Base-by-base conservation (phyloP, 495 filamentous ascomycete species). In the Neurospora tetraspora region DNA sequence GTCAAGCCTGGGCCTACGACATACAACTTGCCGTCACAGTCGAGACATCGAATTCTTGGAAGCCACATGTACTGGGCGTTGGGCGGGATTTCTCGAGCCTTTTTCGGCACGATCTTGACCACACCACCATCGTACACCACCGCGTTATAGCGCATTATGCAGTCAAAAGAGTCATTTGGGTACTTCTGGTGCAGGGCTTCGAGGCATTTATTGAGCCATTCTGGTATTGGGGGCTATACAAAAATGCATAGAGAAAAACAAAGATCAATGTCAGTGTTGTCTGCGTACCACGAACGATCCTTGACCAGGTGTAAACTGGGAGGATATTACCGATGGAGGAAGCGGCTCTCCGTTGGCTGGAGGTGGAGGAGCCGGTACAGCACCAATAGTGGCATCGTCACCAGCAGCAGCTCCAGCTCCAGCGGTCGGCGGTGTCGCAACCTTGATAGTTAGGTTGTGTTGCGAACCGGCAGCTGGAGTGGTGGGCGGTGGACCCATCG, bases 1-100 rank as follows among this genome's bases (percentile, higher is more conserved):
- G 94, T 93, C 77, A 86, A 90, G 31, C 89, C 93, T 0, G 95
- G 94, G 1, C 92, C 92, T 2, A 93, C 91, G 0, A 92, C 97
- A 79, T 99, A 99, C 39, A 97, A 82, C 79, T 97, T 98, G 40
- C 94, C 93, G 3, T 95, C 92, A 81, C 96, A 98, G 78, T 98
- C 96, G 53, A 89, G 87, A 77, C 96, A 99, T 40, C 91, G 87
- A 71, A 98, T 97, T 38, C 96, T 88, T 1, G 96, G 94, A 45
- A 96, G 85, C 74, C 88, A 96, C 80, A 91, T 88, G 59, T 88
- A 92, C 81, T 92, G 91, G 73, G 92, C 80, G 74, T 87, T 79
- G 8, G 84, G 77, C 6, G 89, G 85, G 9, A 82, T 73, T 5
- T 88, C 81, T 31, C 86, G 27, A 65, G 53, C 27, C 5, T 31